A percentile compares a stretch with the other conserved stretches of the same genome.
Evolutionary conservation across 140 eudicot species (phyloP).

Genomic region (Cichorium intybus): DNA sequence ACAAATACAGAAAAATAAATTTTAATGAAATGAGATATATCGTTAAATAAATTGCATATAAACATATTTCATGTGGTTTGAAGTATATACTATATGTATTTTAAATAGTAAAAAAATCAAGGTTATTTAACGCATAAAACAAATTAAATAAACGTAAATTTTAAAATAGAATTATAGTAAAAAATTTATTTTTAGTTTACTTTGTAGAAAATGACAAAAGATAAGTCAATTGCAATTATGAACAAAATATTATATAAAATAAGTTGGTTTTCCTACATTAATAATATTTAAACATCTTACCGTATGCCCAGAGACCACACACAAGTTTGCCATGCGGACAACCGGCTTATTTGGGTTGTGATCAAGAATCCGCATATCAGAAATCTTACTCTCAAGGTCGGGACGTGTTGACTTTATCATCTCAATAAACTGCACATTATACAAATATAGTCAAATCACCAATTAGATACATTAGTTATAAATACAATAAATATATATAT

Average conservation of each 20-base stretch:
- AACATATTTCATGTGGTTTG: no score
- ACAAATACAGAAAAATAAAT: no score
- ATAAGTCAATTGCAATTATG: no score
- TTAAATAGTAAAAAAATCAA: no score
- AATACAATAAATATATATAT: background rate
- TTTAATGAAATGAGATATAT: no score
- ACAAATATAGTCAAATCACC: background rate
- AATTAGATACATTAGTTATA: constrained; percentile 1
- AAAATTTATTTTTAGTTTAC: no score
- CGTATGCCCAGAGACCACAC: constrained; percentile 97
- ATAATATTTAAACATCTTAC: constrained; percentile 27
- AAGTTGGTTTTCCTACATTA: background rate
- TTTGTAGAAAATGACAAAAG: no score
- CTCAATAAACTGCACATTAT: constrained; percentile 62
- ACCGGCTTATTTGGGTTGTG: constrained; percentile 88
- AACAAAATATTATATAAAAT: background rate
- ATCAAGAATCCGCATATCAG: constrained; percentile 75
- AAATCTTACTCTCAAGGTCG: constrained; percentile 78
- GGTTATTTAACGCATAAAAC: no score
- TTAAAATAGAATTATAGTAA: no score
- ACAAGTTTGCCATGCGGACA: constrained; percentile 97
- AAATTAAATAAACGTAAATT: no score
- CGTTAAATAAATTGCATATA: no score
- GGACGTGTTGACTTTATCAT: constrained; percentile 71
- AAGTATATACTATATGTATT: no score